These are phyloP conservation scores for Penicillium canariense DNA, from an alignment of 495 filamentous ascomycete species.

Conservation along the genomic window DNA sequence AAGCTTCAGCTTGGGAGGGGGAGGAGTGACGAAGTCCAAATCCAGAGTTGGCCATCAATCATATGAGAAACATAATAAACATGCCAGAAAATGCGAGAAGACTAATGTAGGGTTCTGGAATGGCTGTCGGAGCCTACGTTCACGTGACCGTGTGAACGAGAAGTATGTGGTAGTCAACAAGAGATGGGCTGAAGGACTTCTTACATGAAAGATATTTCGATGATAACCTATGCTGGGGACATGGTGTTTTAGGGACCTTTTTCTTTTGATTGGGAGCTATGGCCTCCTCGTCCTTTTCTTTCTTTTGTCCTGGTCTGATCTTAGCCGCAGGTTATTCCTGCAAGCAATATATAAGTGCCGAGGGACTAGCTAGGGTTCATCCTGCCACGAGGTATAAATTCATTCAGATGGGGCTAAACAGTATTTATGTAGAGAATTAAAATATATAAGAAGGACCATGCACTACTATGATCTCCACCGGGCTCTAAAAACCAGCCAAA, in stretches of 20 bases:
- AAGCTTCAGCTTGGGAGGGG: not conserved
- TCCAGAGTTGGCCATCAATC: not conserved
- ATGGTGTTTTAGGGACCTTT: not conserved
- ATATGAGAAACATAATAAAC: conserved; percentile 1
- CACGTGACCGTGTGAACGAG: not conserved
- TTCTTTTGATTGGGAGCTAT: not conserved
- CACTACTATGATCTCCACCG: too few species aligned
- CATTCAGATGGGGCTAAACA: not conserved
- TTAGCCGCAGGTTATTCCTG: not conserved
- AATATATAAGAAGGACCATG: too few species aligned
- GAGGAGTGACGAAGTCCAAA: not conserved
- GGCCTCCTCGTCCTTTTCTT: not conserved
- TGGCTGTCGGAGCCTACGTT: not conserved
- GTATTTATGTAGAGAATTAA: too few species aligned
- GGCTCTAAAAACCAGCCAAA: too few species aligned
- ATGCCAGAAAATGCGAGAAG: not conserved
- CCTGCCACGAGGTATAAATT: not conserved
- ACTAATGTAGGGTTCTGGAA: conserved; percentile 1
- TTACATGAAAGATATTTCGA: not conserved
- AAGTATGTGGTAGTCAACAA: not conserved
- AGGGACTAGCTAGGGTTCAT: not conserved
- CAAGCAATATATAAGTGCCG: not conserved
- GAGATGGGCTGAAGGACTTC: not conserved
- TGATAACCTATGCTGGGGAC: not conserved
- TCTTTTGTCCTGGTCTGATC: not conserved